phyloP scores from a whole-genome alignment of 495 filamentous ascomycete species.

The Neurospora discreta region DNA sequence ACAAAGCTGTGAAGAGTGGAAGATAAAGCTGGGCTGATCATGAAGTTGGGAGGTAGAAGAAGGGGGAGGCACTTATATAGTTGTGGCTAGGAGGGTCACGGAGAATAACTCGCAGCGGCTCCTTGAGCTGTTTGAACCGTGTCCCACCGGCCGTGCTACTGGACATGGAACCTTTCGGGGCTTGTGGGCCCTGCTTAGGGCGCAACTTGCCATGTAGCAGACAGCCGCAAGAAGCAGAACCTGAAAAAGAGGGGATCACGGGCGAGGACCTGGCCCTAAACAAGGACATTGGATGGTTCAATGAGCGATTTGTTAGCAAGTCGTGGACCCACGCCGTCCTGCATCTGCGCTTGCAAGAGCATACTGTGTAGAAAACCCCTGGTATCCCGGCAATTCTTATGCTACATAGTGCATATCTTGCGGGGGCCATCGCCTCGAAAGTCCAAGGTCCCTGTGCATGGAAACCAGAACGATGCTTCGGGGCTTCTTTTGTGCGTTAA shows the following conservation, averaged over 20 bases:
- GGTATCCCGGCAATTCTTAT: not conserved
- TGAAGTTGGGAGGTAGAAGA: not conserved
- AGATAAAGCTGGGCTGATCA: not conserved
- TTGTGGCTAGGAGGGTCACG: not conserved
- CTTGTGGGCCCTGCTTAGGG: not conserved
- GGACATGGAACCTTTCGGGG: not conserved
- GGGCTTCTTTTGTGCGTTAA: not conserved
- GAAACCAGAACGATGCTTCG: not conserved
- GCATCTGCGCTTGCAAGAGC: not conserved
- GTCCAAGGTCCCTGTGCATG: not conserved
- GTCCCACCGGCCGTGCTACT: not conserved
- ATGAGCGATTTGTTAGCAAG: not conserved
- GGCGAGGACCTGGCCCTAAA: not conserved
- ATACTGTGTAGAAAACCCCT: not conserved
- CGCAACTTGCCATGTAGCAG: not conserved
- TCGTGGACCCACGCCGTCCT: not conserved
- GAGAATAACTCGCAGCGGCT: not conserved
- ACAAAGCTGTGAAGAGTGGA: not conserved
- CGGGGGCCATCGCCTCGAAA: not conserved
- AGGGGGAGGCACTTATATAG: not conserved
- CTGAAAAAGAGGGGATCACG: not conserved
- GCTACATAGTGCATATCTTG: not conserved
- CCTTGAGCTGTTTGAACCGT: not conserved
- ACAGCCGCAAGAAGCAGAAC: not conserved
- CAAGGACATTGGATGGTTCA: not conserved